These are phyloP conservation scores for Albifimbria verrucaria DNA, from an alignment of 2,329 filamentous ascomycete genomes.

Conservation along the genomic window DNA sequence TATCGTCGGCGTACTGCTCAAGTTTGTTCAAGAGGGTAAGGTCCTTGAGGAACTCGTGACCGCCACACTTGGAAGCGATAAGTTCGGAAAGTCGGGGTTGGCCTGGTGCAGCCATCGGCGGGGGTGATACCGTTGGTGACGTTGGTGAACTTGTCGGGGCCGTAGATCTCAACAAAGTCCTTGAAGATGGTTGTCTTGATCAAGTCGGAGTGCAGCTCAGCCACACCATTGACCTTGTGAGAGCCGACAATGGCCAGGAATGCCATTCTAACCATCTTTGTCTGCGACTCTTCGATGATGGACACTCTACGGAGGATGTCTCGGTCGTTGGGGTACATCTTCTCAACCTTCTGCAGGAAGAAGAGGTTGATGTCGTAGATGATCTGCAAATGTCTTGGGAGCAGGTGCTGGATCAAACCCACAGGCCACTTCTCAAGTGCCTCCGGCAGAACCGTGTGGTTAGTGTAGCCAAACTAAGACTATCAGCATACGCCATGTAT, in stretches of 20 bases:
- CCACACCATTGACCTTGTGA: conserved; percentile 98
- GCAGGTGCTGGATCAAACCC: conserved; percentile 82
- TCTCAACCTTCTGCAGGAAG: conserved; percentile 90
- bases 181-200: conserved; percentile 99
- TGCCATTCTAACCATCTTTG: conserved; percentile 98
- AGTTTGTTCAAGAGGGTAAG: conserved; percentile 82
- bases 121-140: conserved; percentile 98
- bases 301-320: conserved; percentile 86
- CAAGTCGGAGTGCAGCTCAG: conserved; percentile 93
- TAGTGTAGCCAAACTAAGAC: conserved; percentile 86
- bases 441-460: conserved; percentile 96
- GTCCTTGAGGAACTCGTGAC: conserved; percentile 84
- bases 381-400: conserved; percentile 92
- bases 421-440: conserved; percentile 99
- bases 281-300: conserved; percentile 94
- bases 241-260: conserved; percentile 93
- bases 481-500: conserved; percentile 6
- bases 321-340: conserved; percentile 82
- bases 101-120: conserved; percentile 96
- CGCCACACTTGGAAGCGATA: conserved; percentile 84
- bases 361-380: conserved; percentile 97
- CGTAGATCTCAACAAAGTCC: conserved; percentile 94
- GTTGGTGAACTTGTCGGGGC: conserved; percentile 96
- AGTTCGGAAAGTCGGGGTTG: conserved; percentile 86
- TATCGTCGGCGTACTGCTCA: conserved; percentile 79